Evolutionary conservation across 169 alveolate genomes (phyloP).

Genomic region (Toxoplasma gondii): DNA sequence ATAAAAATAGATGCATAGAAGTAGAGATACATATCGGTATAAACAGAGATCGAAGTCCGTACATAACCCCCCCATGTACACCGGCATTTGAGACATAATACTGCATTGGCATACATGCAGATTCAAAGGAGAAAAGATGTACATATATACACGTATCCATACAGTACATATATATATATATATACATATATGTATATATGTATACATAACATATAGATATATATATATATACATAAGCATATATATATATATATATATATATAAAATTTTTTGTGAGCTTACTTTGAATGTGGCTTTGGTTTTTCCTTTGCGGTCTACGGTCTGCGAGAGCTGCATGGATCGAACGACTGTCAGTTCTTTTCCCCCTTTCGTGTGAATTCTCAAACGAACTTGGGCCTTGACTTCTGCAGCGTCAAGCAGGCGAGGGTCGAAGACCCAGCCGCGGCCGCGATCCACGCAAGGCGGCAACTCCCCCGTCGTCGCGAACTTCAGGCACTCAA

Average conservation of each 20-base stretch:
- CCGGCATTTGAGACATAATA: too few species aligned
- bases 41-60: too few species aligned
- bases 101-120: too few species aligned
- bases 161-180: too few species aligned
- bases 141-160: too few species aligned
- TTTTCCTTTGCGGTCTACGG: slow-evolving; percentile 69
- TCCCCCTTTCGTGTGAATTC: slow-evolving; percentile 59
- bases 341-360: slow-evolving; percentile 82
- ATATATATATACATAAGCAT: too few species aligned
- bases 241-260: slow-evolving; percentile 91
- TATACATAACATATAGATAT: too few species aligned
- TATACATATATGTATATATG: too few species aligned
- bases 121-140: too few species aligned
- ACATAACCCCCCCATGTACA: too few species aligned
- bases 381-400: slow-evolving; percentile 88
- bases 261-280: slow-evolving; percentile 65
- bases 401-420: slow-evolving; percentile 86
- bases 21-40: slow-evolving; percentile 72
- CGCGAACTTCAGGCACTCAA: slow-evolving; percentile 91
- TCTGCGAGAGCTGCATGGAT: slow-evolving; percentile 82
- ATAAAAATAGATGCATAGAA: too few species aligned
- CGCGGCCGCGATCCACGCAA: slow-evolving; percentile 93
- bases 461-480: slow-evolving; percentile 98
- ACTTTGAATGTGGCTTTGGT: slow-evolving; percentile 49
- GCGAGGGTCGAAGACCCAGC: slow-evolving; percentile 94